Base-by-base conservation (phyloP, 1,139 yeast species). In the Yamadazyma membranifaciens region DNA sequence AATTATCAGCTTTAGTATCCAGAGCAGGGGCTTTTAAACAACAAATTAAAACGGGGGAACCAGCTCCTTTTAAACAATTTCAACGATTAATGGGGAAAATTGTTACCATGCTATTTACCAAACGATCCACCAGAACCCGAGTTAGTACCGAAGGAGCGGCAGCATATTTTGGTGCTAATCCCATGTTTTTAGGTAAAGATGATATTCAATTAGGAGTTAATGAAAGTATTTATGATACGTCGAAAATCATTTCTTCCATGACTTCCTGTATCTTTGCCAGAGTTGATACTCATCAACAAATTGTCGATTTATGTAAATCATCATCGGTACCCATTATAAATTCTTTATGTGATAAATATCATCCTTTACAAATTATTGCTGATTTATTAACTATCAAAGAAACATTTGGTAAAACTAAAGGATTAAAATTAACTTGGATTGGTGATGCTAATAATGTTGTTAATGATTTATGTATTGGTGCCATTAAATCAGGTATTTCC, bases 391-490 rank as follows among this genome's bases (percentile, higher is more conserved):
- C 98, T 4, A 86, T 92, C 44, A 81, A 83, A 51, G 97, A 92
- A 63, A 64, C 83, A 4, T 86, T 88, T 57, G 81, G 79, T 2
- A 59, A 54, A 24, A 63, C 76, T 11, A 58, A 78, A 48, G 86
- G 86, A 2, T 73, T 89, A 50, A 91, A 89, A 55, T 69, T 92
- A 44, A 81, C 97, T 2, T 92, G 98, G 98, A 80, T 92, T 22
- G 98, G 98, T 44, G 98, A 92, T 60, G 83, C 98, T 34, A 92
- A 92, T 62, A 92, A 92, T 57, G 98, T 92, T 29, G 82, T 92
- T 48, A 92, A 92, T 62, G 98, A 92, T 64, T 74, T 92, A 64
- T 81, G 95, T n/a, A 80, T 91, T 51, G 98, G 96, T 7, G 81
- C 95, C 30, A 75, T 89, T 54, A 88, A 84, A 66, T 71, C 80